Conservation (phyloP, 2,329 filamentous ascomycete genomes). For the Diaporthe vaccinii region DNA sequence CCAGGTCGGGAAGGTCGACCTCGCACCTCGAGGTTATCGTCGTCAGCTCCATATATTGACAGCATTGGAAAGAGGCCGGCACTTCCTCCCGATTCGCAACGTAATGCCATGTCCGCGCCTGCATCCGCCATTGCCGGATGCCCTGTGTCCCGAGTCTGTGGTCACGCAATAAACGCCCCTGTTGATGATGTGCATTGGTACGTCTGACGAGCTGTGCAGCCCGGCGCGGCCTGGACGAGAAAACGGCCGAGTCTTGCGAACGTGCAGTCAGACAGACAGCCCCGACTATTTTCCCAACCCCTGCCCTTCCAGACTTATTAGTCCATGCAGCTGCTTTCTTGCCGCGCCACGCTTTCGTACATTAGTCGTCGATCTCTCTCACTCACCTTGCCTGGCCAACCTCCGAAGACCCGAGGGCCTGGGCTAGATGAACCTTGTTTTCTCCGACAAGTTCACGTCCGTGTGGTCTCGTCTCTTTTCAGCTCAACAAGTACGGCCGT, state of each 20-base stretch:
- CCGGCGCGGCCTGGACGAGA: neutral
- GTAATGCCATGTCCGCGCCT: constrained; percentile 13
- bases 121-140: constrained; percentile 18
- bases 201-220: constrained; percentile 19
- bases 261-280: neutral
- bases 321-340: constrained; percentile 26
- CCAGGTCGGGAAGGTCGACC: constrained; percentile 28
- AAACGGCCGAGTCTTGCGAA: constrained; percentile 20
- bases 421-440: constrained; percentile 31
- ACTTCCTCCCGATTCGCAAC: constrained; percentile 19
- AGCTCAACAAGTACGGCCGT: constrained; percentile 15
- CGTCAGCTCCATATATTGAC: constrained; percentile 23
- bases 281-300: constrained; percentile 10
- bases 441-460: constrained; percentile 14
- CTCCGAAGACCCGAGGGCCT: constrained; percentile 24
- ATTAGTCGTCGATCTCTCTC: constrained; percentile 29
- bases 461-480: neutral
- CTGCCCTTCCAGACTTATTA: constrained; percentile 15
- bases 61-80: neutral
- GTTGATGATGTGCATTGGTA: constrained; percentile 28
- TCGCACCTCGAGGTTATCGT: constrained; percentile 22
- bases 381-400: constrained; percentile 2
- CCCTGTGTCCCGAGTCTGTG: constrained; percentile 20
- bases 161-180: constrained; percentile 27
- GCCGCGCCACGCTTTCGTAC: constrained; percentile 29